Conservation (phyloP, 2,329 filamentous ascomycete species). For the Apiospora marii region DNA sequence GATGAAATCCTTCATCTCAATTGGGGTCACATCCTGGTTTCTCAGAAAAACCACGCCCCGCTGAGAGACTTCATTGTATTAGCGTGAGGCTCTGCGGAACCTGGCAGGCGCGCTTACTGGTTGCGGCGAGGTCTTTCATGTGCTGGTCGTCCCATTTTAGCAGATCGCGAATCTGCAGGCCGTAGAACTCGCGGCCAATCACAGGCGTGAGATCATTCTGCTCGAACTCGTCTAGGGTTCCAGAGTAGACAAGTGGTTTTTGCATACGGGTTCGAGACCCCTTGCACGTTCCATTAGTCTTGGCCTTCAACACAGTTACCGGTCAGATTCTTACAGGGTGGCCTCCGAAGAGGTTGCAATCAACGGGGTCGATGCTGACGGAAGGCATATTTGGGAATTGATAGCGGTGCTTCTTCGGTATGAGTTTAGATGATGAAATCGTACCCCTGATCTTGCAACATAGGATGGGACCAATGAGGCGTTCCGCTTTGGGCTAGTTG, state of each 20-base stretch:
- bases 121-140: slow-evolving; percentile 37
- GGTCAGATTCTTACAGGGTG: slow-evolving; percentile 28
- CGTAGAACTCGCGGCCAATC: slow-evolving; percentile 44
- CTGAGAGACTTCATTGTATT: slow-evolving; percentile 47
- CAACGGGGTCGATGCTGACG: slow-evolving; percentile 31
- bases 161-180: slow-evolving; percentile 43
- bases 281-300: slow-evolving; percentile 5
- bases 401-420: slow-evolving; percentile 16
- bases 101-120: slow-evolving; percentile 33
- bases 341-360: slow-evolving; percentile 37
- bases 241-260: slow-evolving; percentile 49
- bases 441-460: slow-evolving; percentile 20
- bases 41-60: slow-evolving; percentile 60
- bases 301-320: neutral
- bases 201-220: slow-evolving; percentile 45
- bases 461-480: neutral
- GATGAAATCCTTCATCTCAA: slow-evolving; percentile 54
- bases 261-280: slow-evolving; percentile 34
- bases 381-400: slow-evolving; percentile 45
- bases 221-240: slow-evolving; percentile 49
- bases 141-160: slow-evolving; percentile 33
- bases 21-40: slow-evolving; percentile 53
- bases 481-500: slow-evolving; percentile 26
- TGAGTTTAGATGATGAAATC: slow-evolving; percentile 22
- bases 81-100: slow-evolving; percentile 21